phyloP scores from a whole-genome alignment of 176 grass and related monocot species.

The Paspalum notatum region DNA sequence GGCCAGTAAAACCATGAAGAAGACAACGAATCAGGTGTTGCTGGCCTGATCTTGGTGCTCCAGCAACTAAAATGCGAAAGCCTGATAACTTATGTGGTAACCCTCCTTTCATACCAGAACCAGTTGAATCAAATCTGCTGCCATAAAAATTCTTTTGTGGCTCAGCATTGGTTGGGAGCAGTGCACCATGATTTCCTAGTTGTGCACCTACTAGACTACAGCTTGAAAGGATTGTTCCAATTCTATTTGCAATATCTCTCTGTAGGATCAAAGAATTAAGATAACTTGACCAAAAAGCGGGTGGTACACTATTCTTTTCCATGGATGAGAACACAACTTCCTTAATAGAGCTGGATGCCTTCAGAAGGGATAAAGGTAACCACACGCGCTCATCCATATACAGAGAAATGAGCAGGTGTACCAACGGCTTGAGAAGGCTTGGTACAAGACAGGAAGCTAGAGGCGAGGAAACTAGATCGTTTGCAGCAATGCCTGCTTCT shows the following conservation, averaged over 20 bases:
- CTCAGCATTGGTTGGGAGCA: slow-evolving; percentile 35
- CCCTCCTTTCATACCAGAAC: slow-evolving; percentile 50
- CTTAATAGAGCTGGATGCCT: slow-evolving; percentile 74
- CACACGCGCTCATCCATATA: slow-evolving; percentile 85
- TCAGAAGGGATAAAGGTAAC: slow-evolving; percentile 75
- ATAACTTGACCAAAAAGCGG: slow-evolving; percentile 61
- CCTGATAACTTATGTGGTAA: slow-evolving; percentile 60
- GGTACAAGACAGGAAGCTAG: slow-evolving; percentile 72
- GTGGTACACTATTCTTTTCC: slow-evolving; percentile 60
- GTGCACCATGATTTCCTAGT: slow-evolving; percentile 52
- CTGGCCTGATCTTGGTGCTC: slow-evolving; percentile 78
- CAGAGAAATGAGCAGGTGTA: slow-evolving; percentile 71
- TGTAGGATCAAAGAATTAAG: slow-evolving; percentile 71
- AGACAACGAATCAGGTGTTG: slow-evolving; percentile 76
- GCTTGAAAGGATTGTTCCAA: slow-evolving; percentile 67
- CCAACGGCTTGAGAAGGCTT: slow-evolving; percentile 77
- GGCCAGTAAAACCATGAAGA: slow-evolving; percentile 83
- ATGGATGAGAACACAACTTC: slow-evolving; percentile 62
- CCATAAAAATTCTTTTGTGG: slow-evolving; percentile 49
- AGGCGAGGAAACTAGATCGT: slow-evolving; percentile 75
- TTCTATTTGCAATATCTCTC: slow-evolving; percentile 58
- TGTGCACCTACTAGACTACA: slow-evolving; percentile 64
- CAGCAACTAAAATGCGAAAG: slow-evolving; percentile 86
- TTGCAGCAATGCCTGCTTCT: slow-evolving; percentile 83
- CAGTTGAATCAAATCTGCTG: slow-evolving; percentile 47